These are phyloP conservation scores for Urochloa ruziziensis DNA, from an alignment of 176 grass and related monocot genomes.

Conservation along the genomic window DNA sequence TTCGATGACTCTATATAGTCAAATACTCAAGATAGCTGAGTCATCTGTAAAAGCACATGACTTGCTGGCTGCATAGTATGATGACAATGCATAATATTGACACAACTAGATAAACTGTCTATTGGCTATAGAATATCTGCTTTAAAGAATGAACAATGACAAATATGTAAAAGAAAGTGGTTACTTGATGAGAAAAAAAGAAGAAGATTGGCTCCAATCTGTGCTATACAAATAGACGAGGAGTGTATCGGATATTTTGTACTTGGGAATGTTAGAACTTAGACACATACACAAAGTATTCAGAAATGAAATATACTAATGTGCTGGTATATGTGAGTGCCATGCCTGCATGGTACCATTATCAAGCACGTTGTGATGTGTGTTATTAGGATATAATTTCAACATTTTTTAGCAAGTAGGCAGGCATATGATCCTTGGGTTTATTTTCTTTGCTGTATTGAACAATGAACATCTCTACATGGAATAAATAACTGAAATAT, in stretches of 20 bases:
- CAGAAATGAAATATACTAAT: not conserved
- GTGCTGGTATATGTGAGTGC: not conserved
- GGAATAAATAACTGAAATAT: not conserved
- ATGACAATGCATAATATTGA: not conserved
- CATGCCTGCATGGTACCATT: too few species aligned
- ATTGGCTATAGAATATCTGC: not conserved
- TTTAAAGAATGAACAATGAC: not conserved
- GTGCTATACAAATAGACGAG: not conserved
- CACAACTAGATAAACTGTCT: not conserved
- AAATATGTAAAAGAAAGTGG: not conserved
- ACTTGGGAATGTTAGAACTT: not conserved
- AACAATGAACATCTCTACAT: not conserved
- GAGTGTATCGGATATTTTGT: conserved; percentile 1
- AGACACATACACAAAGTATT: not conserved
- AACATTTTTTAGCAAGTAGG: not conserved
- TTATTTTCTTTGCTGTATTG: conserved; percentile 14
- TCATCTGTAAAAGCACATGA: conserved; percentile 3
- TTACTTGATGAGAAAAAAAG: not conserved
- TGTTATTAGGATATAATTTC: too few species aligned
- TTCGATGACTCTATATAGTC: not conserved
- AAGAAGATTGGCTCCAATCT: not conserved
- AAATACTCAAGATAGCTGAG: not conserved
- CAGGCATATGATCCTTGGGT: not conserved
- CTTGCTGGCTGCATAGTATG: not conserved
- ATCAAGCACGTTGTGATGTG: too few species aligned